phyloP scores from a whole-genome alignment of 2,329 filamentous ascomycete genomes.

The Aspergillus ochraceus region DNA sequence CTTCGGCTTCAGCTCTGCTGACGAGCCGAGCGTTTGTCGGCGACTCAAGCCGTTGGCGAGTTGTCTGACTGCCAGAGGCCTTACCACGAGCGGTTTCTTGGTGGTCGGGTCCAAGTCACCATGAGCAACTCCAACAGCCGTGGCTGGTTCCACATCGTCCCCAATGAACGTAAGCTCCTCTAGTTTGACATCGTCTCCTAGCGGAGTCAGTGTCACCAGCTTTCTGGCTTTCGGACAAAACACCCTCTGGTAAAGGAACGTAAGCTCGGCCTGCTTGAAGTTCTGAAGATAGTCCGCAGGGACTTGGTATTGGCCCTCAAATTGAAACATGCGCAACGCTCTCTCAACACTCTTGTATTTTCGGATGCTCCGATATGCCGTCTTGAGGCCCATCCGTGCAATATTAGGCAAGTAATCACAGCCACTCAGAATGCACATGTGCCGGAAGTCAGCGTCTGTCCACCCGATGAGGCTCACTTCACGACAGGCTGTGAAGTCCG shows the following conservation, averaged over 20 bases:
- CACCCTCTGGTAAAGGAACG: constrained; percentile 92
- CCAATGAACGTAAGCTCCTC: constrained; percentile 82
- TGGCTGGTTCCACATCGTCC: constrained; percentile 63
- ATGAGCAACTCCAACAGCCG: constrained; percentile 71
- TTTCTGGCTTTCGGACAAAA: constrained; percentile 74
- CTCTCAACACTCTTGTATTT: constrained; percentile 87
- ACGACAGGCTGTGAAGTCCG: constrained; percentile 82
- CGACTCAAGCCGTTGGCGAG: constrained; percentile 35
- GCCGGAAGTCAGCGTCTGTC: constrained; percentile 86
- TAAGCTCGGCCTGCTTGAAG: constrained; percentile 85
- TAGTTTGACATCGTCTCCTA: constrained; percentile 62
- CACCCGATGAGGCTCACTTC: constrained; percentile 89
- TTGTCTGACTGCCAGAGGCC: constrained; percentile 33
- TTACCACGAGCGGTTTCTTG: constrained; percentile 61
- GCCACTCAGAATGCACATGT: constrained; percentile 94
- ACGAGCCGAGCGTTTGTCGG: constrained; percentile 44
- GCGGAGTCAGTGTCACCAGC: constrained; percentile 73
- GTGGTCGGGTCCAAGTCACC: constrained; percentile 90
- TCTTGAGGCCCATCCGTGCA: constrained; percentile 85
- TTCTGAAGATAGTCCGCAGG: constrained; percentile 77
- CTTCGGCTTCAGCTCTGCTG: constrained; percentile 57
- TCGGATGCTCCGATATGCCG: constrained; percentile 83
- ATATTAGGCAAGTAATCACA: constrained; percentile 94
- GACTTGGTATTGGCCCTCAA: constrained; percentile 81
- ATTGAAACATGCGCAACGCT: constrained; percentile 77